These are phyloP conservation scores for Nicotiana noctiflora DNA, from an alignment of 257 asterid species.

Conservation along the genomic window DNA sequence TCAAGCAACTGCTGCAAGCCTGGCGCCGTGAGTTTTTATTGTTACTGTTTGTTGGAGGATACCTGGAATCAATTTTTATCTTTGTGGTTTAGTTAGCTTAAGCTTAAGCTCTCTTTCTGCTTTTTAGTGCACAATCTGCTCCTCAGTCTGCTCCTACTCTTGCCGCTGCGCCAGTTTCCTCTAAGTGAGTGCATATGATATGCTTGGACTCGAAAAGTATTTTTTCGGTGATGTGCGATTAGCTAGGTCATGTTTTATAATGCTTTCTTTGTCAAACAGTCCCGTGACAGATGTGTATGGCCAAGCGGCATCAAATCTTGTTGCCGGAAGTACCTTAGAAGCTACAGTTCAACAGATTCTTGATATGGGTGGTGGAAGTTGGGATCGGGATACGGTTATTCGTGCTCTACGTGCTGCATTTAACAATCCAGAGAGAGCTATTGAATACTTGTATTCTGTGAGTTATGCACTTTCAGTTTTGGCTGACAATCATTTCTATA, in stretches of 20 bases:
- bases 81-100: not conserved
- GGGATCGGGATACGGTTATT: constrained; percentile 77
- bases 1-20: constrained; percentile 45
- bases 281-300: constrained; percentile 61
- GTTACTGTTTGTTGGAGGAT: not conserved
- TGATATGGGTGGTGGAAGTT: constrained; percentile 95
- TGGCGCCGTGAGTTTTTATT: constrained; percentile 46
- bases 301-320: constrained; percentile 86
- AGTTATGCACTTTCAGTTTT: constrained; percentile 20
- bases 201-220: constrained; percentile 3
- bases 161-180: constrained; percentile 21
- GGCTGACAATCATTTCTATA: not conserved
- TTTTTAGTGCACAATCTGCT: constrained; percentile 53
- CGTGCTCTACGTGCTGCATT: constrained; percentile 87
- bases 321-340: constrained; percentile 74
- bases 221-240: not conserved
- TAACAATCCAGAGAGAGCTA: constrained; percentile 92
- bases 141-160: constrained; percentile 48
- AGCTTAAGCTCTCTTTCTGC: not conserved
- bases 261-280: constrained; percentile 28
- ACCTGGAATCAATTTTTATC: not conserved
- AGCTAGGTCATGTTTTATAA: not conserved
- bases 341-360: constrained; percentile 70
- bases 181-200: constrained; percentile 42
- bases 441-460: constrained; percentile 82